Percentiles rank a stretch among this genome's conserved stretches.
Conservation (phyloP, 805 yeast species). For the Suhomyces pyralidae region DNA sequence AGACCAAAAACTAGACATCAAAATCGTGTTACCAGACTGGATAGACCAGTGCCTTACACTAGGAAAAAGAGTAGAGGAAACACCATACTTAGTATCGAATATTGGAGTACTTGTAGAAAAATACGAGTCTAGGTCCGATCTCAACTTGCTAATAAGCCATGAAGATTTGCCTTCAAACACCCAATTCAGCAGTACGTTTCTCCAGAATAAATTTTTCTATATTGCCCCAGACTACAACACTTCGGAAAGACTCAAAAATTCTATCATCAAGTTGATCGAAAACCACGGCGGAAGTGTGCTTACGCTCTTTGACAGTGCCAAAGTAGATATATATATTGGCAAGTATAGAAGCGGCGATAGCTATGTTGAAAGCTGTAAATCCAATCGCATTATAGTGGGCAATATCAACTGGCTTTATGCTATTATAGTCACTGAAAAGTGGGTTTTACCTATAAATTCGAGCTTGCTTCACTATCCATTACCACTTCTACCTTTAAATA, state of each 20-base stretch:
- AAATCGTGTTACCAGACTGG: conserved; percentile 78
- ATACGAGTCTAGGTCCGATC: background rate
- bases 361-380: conserved; percentile 45
- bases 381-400: conserved; percentile 49
- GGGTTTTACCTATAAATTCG: conserved; percentile 51
- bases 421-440: conserved; percentile 53
- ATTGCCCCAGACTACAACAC: conserved; percentile 55
- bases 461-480: conserved; percentile 71
- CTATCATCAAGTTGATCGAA: conserved; percentile 45
- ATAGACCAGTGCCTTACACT: conserved; percentile 63
- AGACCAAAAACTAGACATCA: conserved; percentile 38
- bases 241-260: conserved; percentile 38
- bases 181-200: conserved; percentile 20
- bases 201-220: conserved; percentile 47
- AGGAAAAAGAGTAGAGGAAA: conserved; percentile 49
- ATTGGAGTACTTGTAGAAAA: background rate
- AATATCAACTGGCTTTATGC: conserved; percentile 74
- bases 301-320: conserved; percentile 13
- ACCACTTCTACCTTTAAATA: conserved; percentile 49
- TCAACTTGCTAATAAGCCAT: conserved; percentile 6
- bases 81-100: conserved; percentile 48
- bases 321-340: conserved; percentile 53
- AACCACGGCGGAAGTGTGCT: conserved; percentile 54
- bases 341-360: conserved; percentile 57
- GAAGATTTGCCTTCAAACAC: conserved; percentile 11